Conservation (phyloP, 768 basidiomycete species). For the Agaricus blazei region DNA sequence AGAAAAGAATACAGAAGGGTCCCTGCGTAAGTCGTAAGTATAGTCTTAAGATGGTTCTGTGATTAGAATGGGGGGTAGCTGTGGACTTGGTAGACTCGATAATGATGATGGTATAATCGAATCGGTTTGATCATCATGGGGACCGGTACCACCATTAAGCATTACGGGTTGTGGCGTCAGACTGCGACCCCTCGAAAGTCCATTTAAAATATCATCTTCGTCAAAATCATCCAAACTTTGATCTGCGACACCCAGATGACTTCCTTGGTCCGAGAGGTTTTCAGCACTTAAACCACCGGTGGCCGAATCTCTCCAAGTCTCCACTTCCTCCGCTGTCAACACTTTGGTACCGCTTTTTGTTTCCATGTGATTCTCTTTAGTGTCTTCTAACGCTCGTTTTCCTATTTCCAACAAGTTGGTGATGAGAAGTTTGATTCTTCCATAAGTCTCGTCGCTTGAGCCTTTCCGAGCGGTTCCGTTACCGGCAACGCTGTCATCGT, state of each 20-base stretch:
- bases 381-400: slow-evolving; percentile 55
- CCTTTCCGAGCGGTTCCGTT: slow-evolving; percentile 9
- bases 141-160: background rate
- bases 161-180: slow-evolving; percentile 4
- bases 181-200: background rate
- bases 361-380: slow-evolving; percentile 45
- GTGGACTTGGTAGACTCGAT: slow-evolving; percentile 23
- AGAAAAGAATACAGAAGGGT: background rate
- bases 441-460: slow-evolving; percentile 52
- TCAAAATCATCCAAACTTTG: slow-evolving; percentile 28
- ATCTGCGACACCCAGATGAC: slow-evolving; percentile 12
- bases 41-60: slow-evolving; percentile 23
- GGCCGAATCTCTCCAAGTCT: slow-evolving; percentile 42
- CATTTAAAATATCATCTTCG: slow-evolving; percentile 12
- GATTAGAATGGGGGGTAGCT: slow-evolving; percentile 32
- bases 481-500: slow-evolving; percentile 16
- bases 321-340: slow-evolving; percentile 67
- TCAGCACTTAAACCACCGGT: slow-evolving; percentile 13
- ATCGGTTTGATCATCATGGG: slow-evolving; percentile 6
- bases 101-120: slow-evolving; percentile 15
- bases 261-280: slow-evolving; percentile 8
- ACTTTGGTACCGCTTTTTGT: slow-evolving; percentile 56
- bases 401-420: slow-evolving; percentile 58
- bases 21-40: background rate
- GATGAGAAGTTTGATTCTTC: slow-evolving; percentile 57